Evolutionary conservation across 768 basidiomycete species (phyloP), one percentile per base, ranked within the genome.

Genomic region (Xerocomellus amylosporus): DNA sequence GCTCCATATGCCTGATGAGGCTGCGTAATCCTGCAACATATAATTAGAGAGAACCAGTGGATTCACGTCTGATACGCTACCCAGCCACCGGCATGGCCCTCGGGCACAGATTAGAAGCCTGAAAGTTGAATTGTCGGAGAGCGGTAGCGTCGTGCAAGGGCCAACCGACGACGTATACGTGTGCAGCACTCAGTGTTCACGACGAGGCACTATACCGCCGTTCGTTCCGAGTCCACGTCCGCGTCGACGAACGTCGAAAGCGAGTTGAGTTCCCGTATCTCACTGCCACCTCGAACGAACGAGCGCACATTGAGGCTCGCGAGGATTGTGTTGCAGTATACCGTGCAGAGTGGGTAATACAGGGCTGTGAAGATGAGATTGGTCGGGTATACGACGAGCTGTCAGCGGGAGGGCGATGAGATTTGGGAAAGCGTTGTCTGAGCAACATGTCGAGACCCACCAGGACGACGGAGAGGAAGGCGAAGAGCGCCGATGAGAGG

Each of bases 281-380:
- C 58, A 4, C 19, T 31, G 28, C 48, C 36, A 14, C 53, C 54
- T 5, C 64, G 59, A 8, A 39, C 20, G 36, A 57, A 65, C 33
- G 56, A 33, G 34, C 69, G 66, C 0, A 64, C 58, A 22, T 73
- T 70, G 48, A 72, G 61, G 53, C 61, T 74, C 41, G 64, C 67
- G 30, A 74, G 64, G 6, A 73, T 45, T 22, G 72, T 68, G 56
- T 68, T 71, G 42, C 71, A 64, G 41, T 74, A 74, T 13, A 72
- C 56, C 28, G 68, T 61, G 43, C 70, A 67, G 22, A 73, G 58
- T 5, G 72, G 66, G 40, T 62, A 69, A 48, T 67, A 72, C 37
- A 71, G 17, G 6, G 62, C 64, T 15, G 50, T 57, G 44, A 67
- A 58, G 44, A 64, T 55, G 49, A 63, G 60, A 37, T 67, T 47